A percentile compares a stretch with the other conserved stretches of the same genome.
phyloP scores from a whole-genome alignment of 352 stramenopile genomes.

The Pythium aristosporum region DNA sequence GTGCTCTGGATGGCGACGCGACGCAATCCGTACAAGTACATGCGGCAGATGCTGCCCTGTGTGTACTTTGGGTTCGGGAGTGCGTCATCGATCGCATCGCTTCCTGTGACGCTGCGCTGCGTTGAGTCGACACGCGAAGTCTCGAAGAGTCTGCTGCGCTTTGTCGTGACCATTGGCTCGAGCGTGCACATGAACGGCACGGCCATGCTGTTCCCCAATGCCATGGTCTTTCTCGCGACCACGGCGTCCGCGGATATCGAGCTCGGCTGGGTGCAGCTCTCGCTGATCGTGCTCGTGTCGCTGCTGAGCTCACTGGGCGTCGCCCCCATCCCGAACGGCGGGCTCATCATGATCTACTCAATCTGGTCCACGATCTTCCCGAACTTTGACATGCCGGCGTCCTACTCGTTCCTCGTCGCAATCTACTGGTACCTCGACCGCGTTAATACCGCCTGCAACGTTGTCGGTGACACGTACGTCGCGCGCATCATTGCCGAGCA shows the following conservation, averaged over 20 bases:
- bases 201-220: constrained; percentile 69
- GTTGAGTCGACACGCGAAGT: constrained; percentile 61
- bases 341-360: constrained; percentile 74
- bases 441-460: constrained; percentile 70
- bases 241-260: constrained; percentile 39
- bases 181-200: constrained; percentile 79
- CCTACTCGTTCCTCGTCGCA: constrained; percentile 72
- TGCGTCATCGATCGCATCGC: constrained; percentile 61
- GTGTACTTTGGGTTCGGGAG: constrained; percentile 67
- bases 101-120: constrained; percentile 67
- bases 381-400: constrained; percentile 44
- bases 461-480: constrained; percentile 67
- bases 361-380: constrained; percentile 74
- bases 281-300: constrained; percentile 63
- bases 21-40: constrained; percentile 59
- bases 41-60: constrained; percentile 60
- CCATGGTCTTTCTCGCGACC: constrained; percentile 64
- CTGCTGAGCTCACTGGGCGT: constrained; percentile 59
- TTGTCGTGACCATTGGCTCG: constrained; percentile 71
- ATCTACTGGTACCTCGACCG: constrained; percentile 75
- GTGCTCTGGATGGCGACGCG: constrained; percentile 44
- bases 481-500: constrained; percentile 76
- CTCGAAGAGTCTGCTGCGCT: constrained; percentile 51
- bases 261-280: constrained; percentile 45
- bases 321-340: constrained; percentile 66